These are phyloP conservation scores for Acanthamoeba lenticulata DNA, from an alignment of 208 protist genomes.

Conservation along the genomic window DNA sequence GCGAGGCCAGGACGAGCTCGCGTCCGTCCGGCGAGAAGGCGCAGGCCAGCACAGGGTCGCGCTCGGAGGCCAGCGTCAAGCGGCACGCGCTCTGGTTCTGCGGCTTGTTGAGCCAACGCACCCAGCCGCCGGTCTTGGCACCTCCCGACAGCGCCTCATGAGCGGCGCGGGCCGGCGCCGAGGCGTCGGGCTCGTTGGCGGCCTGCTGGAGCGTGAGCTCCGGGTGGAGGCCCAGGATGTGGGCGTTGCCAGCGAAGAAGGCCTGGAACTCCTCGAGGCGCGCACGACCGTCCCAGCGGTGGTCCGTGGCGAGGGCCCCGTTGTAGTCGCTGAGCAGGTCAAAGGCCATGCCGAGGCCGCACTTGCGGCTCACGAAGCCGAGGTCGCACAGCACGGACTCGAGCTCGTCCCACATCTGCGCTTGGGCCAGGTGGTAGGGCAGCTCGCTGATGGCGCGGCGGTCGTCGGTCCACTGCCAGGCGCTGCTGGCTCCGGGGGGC, in stretches of 20 bases:
- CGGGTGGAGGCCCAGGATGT: constrained; percentile 69
- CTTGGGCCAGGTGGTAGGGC: constrained; percentile 72
- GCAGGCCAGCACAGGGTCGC: constrained; percentile 62
- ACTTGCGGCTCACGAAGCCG: constrained; percentile 76
- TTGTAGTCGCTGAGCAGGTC: constrained; percentile 81
- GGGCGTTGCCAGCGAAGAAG: constrained; percentile 69
- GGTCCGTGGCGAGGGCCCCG: constrained; percentile 31
- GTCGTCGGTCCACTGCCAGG: not conserved
- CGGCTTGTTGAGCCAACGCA: constrained; percentile 80
- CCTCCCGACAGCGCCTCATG: not conserved
- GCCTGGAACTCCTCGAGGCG: constrained; percentile 73
- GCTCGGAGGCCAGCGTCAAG: constrained; percentile 67
- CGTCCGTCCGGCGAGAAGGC: constrained; percentile 77
- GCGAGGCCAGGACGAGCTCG: constrained; percentile 70
- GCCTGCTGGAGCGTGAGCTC: constrained; percentile 79
- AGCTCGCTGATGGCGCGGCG: constrained; percentile 64
- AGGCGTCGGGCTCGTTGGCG: constrained; percentile 75
- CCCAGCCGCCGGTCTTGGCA: constrained; percentile 37
- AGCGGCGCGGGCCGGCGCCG: constrained; percentile 9
- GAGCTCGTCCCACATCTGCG: constrained; percentile 60
- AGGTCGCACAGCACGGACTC: constrained; percentile 70
- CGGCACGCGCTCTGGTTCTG: constrained; percentile 64
- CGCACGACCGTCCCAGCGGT: not conserved
- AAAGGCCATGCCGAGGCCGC: constrained; percentile 69
- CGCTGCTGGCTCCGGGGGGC: not conserved